Base-by-base conservation (phyloP, 2,329 filamentous ascomycete genomes). In the Didymella lethalis region DNA sequence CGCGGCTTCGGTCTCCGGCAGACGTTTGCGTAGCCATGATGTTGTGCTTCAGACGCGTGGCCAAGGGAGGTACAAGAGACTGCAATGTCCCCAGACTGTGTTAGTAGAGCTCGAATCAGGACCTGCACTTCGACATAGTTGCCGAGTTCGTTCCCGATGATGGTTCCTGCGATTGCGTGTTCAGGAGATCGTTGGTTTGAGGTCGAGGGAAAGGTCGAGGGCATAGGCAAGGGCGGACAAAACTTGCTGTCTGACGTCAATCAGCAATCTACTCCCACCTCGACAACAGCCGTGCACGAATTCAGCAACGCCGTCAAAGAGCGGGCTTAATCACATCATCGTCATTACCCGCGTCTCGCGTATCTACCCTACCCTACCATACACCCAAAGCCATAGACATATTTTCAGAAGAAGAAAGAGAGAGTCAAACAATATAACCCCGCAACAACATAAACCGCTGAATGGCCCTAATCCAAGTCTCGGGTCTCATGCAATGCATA, bases 401-500 rank as follows among this genome's bases (percentile, higher is more conserved):
- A 41, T 41, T 41, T 41, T 41, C 20, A 41, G n/a, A 46, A n/a
- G 29, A 7, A 32, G 31, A 31, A 28, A 28, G 10, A 28, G 8
- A 34, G 25, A 31, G 31, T 18, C 26, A 45, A 52, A 31, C 20
- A 45, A 28, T 20, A 45, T 26, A 44, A 44, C 7, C 40, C 49
- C 32, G 32, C 29, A 26, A 44, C 48, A 51, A 44, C 26, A 43
- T 25, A 32, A 43, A 51, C 48, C 48, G 48, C 48, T 51, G 38
- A 40, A 51, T 44, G 28, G 36, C 48, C 48, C 36, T 51, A 45
- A 52, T 52, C 49, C 48, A 45, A 52, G 32, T 31, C 18, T 48
- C 43, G 50, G 41, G 50, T 40, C 47, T 41, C 54, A 56, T 56
- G 54, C 54, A 57, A 63, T 61, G 60, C 60, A 62, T 57, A 58